phyloP scores from a whole-genome alignment of 768 basidiomycete species.

The Pulveroboletus sp. region DNA sequence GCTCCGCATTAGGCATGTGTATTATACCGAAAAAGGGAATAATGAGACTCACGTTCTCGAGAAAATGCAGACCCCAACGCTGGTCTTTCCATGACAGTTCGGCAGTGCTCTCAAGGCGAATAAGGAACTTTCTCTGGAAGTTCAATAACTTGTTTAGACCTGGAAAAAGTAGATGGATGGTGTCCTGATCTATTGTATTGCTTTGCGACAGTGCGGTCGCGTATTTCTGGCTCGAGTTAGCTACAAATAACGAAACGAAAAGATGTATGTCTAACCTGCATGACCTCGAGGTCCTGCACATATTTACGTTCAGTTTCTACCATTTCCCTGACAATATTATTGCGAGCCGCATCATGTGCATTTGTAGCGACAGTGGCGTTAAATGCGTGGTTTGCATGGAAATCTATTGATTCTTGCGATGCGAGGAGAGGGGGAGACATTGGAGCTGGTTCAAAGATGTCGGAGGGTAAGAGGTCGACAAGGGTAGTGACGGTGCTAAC shows the following conservation, averaged over 20 bases:
- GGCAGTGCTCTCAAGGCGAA: slow-evolving; percentile 80
- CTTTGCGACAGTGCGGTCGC: slow-evolving; percentile 75
- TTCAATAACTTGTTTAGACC: slow-evolving; percentile 93
- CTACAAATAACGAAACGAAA: slow-evolving; percentile 1
- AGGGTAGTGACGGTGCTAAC: slow-evolving; percentile 85
- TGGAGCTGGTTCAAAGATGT: slow-evolving; percentile 60
- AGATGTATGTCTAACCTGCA: slow-evolving; percentile 63
- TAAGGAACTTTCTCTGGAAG: slow-evolving; percentile 92
- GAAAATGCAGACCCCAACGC: slow-evolving; percentile 82
- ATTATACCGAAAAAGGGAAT: slow-evolving; percentile 10
- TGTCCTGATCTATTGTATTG: slow-evolving; percentile 88
- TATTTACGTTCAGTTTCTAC: slow-evolving; percentile 95
- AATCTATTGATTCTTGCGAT: slow-evolving; percentile 58
- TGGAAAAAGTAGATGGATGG: slow-evolving; percentile 92
- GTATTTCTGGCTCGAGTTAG: slow-evolving; percentile 63
- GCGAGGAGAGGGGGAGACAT: slow-evolving; percentile 53
- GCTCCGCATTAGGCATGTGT: slow-evolving; percentile 34
- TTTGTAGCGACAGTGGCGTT: slow-evolving; percentile 40
- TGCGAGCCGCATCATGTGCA: slow-evolving; percentile 62
- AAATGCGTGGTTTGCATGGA: slow-evolving; percentile 43
- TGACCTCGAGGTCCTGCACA: slow-evolving; percentile 92
- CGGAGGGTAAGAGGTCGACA: slow-evolving; percentile 67
- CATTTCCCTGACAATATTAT: slow-evolving; percentile 81
- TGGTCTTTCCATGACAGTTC: slow-evolving; percentile 81
- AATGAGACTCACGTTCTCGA: slow-evolving; percentile 61